Base-by-base conservation (phyloP, 768 basidiomycete species). In the Hygrophoropsis aurantiaca region DNA sequence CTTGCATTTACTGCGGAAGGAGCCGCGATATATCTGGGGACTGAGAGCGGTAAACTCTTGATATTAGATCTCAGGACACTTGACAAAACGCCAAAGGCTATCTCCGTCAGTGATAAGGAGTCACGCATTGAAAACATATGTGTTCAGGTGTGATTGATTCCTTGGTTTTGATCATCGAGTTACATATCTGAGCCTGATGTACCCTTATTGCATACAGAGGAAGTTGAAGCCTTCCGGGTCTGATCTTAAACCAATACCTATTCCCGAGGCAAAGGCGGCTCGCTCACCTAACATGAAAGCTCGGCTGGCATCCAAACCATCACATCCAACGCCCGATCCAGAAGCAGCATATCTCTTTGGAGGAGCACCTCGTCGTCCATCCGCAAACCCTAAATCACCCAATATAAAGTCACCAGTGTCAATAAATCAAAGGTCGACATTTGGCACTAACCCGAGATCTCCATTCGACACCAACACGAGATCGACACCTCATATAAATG, bases 1-100 rank as follows among this genome's bases (percentile, higher is more conserved):
- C 62, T 85, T 2, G 67, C 72, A 8, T 89, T 90, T 61, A 85
- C 87, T 19, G 71, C 78, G 0, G 85, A 88, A 51, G 87, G 87
- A 5, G 83, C 78, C 4, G 71, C 78, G 7, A 68, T 90, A 40
- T 87, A 82, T 57, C 50, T 83, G 3, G 87, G 87, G 1, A 84
- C 86, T 4, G 74, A 76, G 47, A 71, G 71, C 25, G 87, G 87
- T 3, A 81, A 75, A 44, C 64, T 90, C n/a, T 61, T 87, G 18
- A 58, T 84, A 19, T 61, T 85, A 24, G 84, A 87, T 53, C 66
- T 88, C 16, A 81, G 87, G 25, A 72, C 78, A 13, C 62, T 85
- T 30, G 85, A 90, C 52, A 81, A 81, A 50, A 74, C 75, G n/a
- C 80, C 84, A 0, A 85, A 76, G 58, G 55, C 64, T 5, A 69